Base-by-base conservation (phyloP, 164 flowering plant genomes). In the Macadamia tetraphylla region DNA sequence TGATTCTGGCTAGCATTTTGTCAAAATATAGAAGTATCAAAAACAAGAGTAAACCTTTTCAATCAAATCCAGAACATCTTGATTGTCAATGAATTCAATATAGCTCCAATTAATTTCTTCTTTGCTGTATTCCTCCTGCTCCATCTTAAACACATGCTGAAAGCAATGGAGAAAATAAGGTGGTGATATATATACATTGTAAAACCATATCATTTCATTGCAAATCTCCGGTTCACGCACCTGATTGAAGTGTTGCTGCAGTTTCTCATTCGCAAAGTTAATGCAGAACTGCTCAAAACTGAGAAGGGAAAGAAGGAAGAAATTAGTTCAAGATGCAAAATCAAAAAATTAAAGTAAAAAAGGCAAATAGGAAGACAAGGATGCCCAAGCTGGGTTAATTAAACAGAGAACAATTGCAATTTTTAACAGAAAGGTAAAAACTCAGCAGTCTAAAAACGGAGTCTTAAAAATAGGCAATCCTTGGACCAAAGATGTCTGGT, bases 131-230 rank as follows among this genome's bases (percentile, higher is more conserved):
- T 93, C 98, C 62, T 93, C 98, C 80, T 93, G 98, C 84, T 93
- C 98, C 95, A 89, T 89, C 88, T 93, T 93, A 80, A 93, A 93
- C 29, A 93, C 97, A 79, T 93, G 98, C 98, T 92, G 92, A 62
- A 81, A 82, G 6, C 40, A 59, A 63, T 15, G 29, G 29, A 61
- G 30, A 65, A 55, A 29, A 32, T 67, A 17, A 55, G 14, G 15
- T 56, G 17, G 43, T 53, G 13, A 46, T 53, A 67, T 44, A 66
- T 7, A 23, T 40, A 35, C 1, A 35, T 4, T 35, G 1, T 11
- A 46, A 57, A 32, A 46, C 49, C 30, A 11, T 48, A 57, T 18
- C 15, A 29, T 8, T 7, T 0, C 30, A 64, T 30, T 46, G 53
- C 35, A 62, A n/a, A 63, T 53, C 52, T 48, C 15, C 49, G 23